Evolutionary conservation across 2,329 filamentous ascomycete genomes (phyloP).

Genomic region (Pestalotiopsis sp.): DNA sequence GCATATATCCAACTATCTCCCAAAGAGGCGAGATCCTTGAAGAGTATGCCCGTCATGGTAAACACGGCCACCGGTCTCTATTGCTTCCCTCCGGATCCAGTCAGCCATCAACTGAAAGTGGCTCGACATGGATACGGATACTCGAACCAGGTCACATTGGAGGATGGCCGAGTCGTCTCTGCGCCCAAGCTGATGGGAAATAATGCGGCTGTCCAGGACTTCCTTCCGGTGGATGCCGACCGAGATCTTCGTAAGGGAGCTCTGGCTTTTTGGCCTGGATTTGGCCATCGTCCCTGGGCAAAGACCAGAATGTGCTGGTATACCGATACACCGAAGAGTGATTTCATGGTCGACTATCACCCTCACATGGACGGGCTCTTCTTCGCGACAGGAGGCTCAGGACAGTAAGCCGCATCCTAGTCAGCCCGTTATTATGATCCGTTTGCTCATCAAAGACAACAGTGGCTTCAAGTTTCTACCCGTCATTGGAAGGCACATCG

Average conservation of each 20-base stretch:
- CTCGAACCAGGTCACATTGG: conserved; percentile 25
- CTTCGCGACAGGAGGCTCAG: conserved; percentile 47
- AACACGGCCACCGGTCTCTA: conserved; percentile 56
- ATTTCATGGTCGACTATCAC: conserved; percentile 62
- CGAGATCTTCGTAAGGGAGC: conserved; percentile 51
- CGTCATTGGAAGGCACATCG: conserved; percentile 26
- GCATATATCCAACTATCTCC: conserved; percentile 63
- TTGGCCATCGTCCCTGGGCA: conserved; percentile 51
- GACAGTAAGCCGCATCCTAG: conserved; percentile 32
- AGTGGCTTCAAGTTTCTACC: conserved; percentile 29
- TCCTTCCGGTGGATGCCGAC: conserved; percentile 51
- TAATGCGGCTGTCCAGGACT: conserved; percentile 39
- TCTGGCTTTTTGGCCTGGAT: conserved; percentile 51
- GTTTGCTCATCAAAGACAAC: not conserved
- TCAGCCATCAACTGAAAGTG: conserved; percentile 50
- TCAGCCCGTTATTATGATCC: not conserved
- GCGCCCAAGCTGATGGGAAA: conserved; percentile 34
- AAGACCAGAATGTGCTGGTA: conserved; percentile 62
- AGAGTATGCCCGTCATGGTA: conserved; percentile 57
- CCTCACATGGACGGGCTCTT: conserved; percentile 47
- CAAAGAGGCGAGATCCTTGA: conserved; percentile 54
- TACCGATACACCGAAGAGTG: conserved; percentile 62
- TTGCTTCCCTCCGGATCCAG: conserved; percentile 51
- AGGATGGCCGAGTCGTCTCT: conserved; percentile 26
- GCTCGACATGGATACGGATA: conserved; percentile 63